Evolutionary conservation across 1,139 yeast species (phyloP).

Genomic region (Spathaspora jeffriesii): DNA sequence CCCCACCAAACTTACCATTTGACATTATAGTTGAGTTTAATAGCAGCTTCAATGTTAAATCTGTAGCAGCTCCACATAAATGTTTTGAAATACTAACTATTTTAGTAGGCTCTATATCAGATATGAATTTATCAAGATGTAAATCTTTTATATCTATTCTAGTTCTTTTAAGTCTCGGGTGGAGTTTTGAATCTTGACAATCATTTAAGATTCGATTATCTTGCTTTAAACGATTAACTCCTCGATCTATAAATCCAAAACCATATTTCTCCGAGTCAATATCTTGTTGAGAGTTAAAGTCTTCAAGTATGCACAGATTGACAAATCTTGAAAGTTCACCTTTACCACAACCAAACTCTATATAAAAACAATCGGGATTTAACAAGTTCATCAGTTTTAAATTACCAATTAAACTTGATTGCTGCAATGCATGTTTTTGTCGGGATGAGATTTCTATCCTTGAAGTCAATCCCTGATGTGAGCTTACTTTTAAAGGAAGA

Average conservation of each 20-base stretch:
- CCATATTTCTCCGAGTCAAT: constrained; percentile 25
- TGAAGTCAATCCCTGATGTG: constrained; percentile 31
- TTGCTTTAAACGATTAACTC: constrained; percentile 75
- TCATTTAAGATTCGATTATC: constrained; percentile 70
- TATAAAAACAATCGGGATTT: constrained; percentile 36
- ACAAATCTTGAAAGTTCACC: constrained; percentile 79
- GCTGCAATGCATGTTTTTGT: constrained; percentile 81
- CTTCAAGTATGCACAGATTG: constrained; percentile 43
- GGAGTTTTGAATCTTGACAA: constrained; percentile 16
- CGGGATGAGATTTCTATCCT: constrained; percentile 52
- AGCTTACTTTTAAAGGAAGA: constrained; percentile 9
- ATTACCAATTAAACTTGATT: constrained; percentile 77
- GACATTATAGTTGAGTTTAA: constrained; percentile 36
- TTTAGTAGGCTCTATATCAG: constrained; percentile 18
- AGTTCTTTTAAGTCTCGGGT: constrained; percentile 49
- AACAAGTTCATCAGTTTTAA: constrained; percentile 47
- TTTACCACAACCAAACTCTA: constrained; percentile 92
- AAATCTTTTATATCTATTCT: constrained; percentile 82
- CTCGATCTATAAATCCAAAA: constrained; percentile 73
- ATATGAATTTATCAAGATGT: constrained; percentile 47
- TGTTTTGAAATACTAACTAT: constrained; percentile 80
- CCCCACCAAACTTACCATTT: constrained; percentile 41
- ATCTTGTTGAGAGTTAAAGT: constrained; percentile 10
- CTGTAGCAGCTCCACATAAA: constrained; percentile 93
- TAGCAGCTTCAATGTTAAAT: constrained; percentile 72